Evolutionary conservation across 495 filamentous ascomycete genomes (phyloP).

Genomic region (Bryoglossum gracile): DNA sequence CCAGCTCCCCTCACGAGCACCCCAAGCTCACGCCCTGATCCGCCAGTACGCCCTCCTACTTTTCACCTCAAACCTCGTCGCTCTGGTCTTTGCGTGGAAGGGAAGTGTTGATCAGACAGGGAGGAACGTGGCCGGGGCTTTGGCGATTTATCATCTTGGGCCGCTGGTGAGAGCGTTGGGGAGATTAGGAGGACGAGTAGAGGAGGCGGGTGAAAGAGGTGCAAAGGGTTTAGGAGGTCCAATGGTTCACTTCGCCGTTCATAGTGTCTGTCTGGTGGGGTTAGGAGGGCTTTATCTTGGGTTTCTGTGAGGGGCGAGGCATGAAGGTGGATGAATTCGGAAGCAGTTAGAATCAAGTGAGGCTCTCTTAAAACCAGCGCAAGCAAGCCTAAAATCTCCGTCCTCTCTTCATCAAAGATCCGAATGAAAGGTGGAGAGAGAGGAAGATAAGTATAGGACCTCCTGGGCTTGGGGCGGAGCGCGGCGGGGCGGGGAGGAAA

Average conservation of each 20-base stretch:
- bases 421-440: too few relatives aligned
- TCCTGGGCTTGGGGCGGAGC: too few relatives aligned
- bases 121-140: conserved; percentile 24
- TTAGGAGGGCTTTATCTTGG: not conserved
- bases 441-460: too few relatives aligned
- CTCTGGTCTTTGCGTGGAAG: conserved; percentile 24
- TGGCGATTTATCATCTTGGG: conserved; percentile 31
- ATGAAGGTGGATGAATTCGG: too few relatives aligned
- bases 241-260: conserved; percentile 14
- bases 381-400: too few relatives aligned
- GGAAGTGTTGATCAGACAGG: conserved; percentile 18
- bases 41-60: conserved; percentile 33
- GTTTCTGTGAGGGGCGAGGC: too few relatives aligned
- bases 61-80: conserved; percentile 26
- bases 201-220: not conserved
- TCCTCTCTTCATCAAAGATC: too few relatives aligned
- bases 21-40: conserved; percentile 30
- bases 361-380: too few relatives aligned
- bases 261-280: conserved; percentile 13
- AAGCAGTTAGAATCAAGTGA: too few relatives aligned
- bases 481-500: too few relatives aligned
- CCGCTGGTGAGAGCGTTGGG: conserved; percentile 25
- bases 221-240: conserved; percentile 20
- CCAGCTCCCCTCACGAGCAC: conserved; percentile 23
- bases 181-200: conserved; percentile 7